Evolutionary conservation across 805 yeast genomes (phyloP).

Genomic region (Saturnispora mendoncae): DNA sequence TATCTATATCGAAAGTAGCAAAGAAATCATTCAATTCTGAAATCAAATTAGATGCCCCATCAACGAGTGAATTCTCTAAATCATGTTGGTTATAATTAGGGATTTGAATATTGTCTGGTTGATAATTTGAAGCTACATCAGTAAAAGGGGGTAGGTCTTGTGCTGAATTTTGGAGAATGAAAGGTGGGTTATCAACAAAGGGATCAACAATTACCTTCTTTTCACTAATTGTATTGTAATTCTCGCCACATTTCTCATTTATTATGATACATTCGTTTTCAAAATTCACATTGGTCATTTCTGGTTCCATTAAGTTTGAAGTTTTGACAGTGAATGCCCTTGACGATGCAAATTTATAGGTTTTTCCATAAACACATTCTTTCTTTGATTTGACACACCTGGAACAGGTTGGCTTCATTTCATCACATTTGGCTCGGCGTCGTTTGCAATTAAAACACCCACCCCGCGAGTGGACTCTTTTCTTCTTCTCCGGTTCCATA

Average conservation of each 20-base stretch:
- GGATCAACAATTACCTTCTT: constrained; percentile 11
- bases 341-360: constrained; percentile 27
- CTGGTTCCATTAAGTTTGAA: not conserved
- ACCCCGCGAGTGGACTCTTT: constrained; percentile 35
- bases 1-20: constrained; percentile 23
- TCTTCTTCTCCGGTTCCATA: constrained; percentile 20
- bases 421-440: constrained; percentile 36
- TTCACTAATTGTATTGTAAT: not conserved
- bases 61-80: constrained; percentile 25
- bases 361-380: constrained; percentile 31
- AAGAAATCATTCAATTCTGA: constrained; percentile 30
- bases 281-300: not conserved
- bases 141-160: not conserved
- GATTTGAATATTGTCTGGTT: not conserved
- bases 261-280: not conserved
- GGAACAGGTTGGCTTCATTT: constrained; percentile 33
- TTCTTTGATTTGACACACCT: constrained; percentile 32
- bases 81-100: constrained; percentile 14
- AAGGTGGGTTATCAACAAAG: constrained; percentile 15
- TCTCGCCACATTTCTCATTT: not conserved
- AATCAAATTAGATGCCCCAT: constrained; percentile 30
- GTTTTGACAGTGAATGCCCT: constrained; percentile 22
- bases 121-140: not conserved
- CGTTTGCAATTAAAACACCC: constrained; percentile 40
- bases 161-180: constrained; percentile 21